Percentiles rank a stretch among this genome's conserved stretches.
These are phyloP conservation scores for Penicillium crystallinum DNA, from an alignment of 495 filamentous ascomycete genomes.

Conservation along the genomic window DNA sequence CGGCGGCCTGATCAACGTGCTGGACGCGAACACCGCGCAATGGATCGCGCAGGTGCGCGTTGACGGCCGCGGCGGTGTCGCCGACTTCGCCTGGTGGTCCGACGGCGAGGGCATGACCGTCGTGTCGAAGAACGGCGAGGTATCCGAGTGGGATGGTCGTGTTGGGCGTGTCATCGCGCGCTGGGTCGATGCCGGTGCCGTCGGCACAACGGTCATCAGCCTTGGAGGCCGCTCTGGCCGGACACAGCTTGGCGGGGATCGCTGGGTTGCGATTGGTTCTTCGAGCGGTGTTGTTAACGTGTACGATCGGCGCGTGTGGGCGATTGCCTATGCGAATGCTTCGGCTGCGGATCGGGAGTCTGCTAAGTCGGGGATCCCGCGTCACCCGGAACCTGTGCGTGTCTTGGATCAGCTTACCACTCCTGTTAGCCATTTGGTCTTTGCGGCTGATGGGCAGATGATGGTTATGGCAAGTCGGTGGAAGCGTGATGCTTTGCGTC, in stretches of 20 bases:
- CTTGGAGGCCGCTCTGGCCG: conserved; percentile 62
- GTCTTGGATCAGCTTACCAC: conserved; percentile 83
- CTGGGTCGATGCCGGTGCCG: conserved; percentile 88
- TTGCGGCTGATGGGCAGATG: conserved; percentile 84
- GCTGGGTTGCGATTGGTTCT: conserved; percentile 84
- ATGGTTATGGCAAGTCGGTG: conserved; percentile 75
- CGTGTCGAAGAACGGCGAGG: conserved; percentile 77
- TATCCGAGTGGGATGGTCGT: conserved; percentile 81
- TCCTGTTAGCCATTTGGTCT: conserved; percentile 66
- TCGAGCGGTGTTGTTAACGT: conserved; percentile 85
- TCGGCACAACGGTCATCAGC: conserved; percentile 75
- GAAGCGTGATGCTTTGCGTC: conserved; percentile 80
- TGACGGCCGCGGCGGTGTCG: conserved; percentile 75
- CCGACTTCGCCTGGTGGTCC: conserved; percentile 88
- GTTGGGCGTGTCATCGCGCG: conserved; percentile 62
- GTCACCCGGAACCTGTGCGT: conserved; percentile 62
- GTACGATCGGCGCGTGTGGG: conserved; percentile 74
- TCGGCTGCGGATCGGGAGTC: conserved; percentile 28
- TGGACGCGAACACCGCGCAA: conserved; percentile 75
- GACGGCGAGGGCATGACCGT: conserved; percentile 73
- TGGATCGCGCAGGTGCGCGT: conserved; percentile 83
- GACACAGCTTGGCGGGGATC: conserved; percentile 64
- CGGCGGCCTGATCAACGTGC: conserved; percentile 79
- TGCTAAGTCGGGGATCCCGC: conserved; percentile 47
- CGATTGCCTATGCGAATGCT: conserved; percentile 27